phyloP scores from a whole-genome alignment of 177 flowering plant genomes.

The Vitis hybrid region DNA sequence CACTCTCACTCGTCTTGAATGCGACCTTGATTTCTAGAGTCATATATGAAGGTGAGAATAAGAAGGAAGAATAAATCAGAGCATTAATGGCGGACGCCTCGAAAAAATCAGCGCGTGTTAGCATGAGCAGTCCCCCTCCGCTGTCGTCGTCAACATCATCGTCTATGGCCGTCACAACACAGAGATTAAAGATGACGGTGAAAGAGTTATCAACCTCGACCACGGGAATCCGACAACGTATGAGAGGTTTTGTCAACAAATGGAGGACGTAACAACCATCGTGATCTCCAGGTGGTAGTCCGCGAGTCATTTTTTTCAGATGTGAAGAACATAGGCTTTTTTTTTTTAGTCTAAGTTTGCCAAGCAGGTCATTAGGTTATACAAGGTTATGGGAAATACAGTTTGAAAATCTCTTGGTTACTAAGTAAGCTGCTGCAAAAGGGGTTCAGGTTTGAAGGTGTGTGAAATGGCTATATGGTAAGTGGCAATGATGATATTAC shows the following conservation, averaged over 20 bases:
- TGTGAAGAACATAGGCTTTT: constrained; percentile 38
- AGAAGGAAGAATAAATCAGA: not conserved
- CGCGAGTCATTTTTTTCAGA: constrained; percentile 72
- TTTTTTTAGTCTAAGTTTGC: constrained; percentile 69
- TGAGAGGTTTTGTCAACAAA: constrained; percentile 56
- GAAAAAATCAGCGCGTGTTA: constrained; percentile 10
- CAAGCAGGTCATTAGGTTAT: constrained; percentile 45
- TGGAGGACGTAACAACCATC: constrained; percentile 51
- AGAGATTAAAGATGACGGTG: constrained; percentile 14
- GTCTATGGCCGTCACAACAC: not conserved
- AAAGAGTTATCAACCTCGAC: constrained; percentile 48
- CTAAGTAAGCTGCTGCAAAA: too few species aligned
- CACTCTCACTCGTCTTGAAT: constrained; percentile 52
- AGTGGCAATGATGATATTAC: too few species aligned
- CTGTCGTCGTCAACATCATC: not conserved
- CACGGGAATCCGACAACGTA: constrained; percentile 93
- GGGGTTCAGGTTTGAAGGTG: too few species aligned
- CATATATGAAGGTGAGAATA: constrained; percentile 10
- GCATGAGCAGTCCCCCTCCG: not conserved
- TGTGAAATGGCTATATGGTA: too few species aligned
- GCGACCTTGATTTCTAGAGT: constrained; percentile 33
- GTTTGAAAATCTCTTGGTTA: constrained; percentile 1
- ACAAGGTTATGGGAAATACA: constrained; percentile 76
- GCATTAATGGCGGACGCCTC: not conserved
- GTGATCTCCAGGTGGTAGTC: constrained; percentile 62